phyloP scores from a whole-genome alignment of 345 rosid genomes.

The Raphanus raphanistrum region DNA sequence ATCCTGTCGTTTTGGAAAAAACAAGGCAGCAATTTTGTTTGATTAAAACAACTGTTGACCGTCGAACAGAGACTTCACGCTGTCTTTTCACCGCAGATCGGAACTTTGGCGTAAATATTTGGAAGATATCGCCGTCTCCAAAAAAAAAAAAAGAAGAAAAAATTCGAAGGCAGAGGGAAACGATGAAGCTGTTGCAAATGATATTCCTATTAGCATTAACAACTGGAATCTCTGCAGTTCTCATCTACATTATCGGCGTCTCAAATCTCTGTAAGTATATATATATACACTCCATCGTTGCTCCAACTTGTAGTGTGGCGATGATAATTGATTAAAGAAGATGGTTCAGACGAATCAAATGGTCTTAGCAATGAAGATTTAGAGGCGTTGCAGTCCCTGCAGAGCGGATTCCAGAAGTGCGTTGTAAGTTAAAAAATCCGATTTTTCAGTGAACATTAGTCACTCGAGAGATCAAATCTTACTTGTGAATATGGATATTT shows the following conservation, averaged over 20 bases:
- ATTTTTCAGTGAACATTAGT: too few species aligned
- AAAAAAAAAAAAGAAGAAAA: too few species aligned
- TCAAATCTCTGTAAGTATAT: conserved; percentile 59
- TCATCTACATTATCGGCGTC: conserved; percentile 79
- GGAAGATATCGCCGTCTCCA: too few species aligned
- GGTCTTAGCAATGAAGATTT: conserved; percentile 63
- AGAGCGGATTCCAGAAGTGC: conserved; percentile 71
- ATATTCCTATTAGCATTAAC: conserved; percentile 57
- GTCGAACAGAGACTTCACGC: too few species aligned
- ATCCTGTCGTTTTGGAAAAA: too few species aligned
- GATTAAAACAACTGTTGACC: too few species aligned
- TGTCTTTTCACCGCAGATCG: too few species aligned
- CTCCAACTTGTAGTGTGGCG: not conserved
- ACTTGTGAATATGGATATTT: not conserved
- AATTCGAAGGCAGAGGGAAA: too few species aligned
- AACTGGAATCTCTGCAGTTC: conserved; percentile 68
- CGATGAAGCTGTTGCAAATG: conserved; percentile 70
- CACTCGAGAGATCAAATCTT: not conserved
- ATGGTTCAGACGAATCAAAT: conserved; percentile 49
- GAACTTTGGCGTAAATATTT: too few species aligned
- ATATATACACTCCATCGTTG: not conserved
- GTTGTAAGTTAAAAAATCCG: conserved; percentile 57
- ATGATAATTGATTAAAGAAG: conserved; percentile 16
- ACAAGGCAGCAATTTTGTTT: too few species aligned
- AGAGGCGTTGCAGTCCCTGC: conserved; percentile 64